Evolutionary conservation across 1,284 basidiomycete genomes (phyloP), one percentile per base, ranked within the genome.

Genomic region (Ustilago nuda): DNA sequence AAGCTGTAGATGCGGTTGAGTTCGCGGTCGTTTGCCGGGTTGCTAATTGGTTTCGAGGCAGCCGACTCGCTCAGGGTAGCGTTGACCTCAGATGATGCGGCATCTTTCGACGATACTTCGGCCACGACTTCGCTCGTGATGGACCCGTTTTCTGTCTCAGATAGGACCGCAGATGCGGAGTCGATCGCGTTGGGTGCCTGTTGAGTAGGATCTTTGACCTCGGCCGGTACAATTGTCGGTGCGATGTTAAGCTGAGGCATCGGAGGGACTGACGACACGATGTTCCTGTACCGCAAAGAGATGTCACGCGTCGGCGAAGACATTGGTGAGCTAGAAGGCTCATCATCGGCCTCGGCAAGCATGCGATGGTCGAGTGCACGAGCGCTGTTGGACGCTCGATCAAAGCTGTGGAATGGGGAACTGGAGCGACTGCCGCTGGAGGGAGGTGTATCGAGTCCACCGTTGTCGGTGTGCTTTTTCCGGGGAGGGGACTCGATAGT

Each of bases 311-410:
- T 74, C 8, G 76, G 76, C 19, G 76, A 78, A 27, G 68, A 63
- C 43, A 78, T 67, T 56, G 76, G 76, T 23, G 76, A 78, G 68
- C 76, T 78, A 30, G 76, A 65, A 8, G 68, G 72, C 51, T 77
- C 75, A 37, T 78, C 71, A 45, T 67, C 63, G 1, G 43, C 53
- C 3, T 52, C 36, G 8, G 48, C 37, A 39, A 52, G 37, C 55
- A 70, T 61, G 7, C 64, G 61, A 48, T 60, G 54, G 33, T 72
- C 63, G 32, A 55, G 57, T n/a, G 61, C 12, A 0, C 61, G 61
- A 23, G 53, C 45, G 19, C n/a, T 43, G 64, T 37, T 56, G 33
- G 56, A 27, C 23, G 54, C 15, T 6, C 64, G 60, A 7, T 69
- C 64, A 19, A 57, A 66, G 57, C 57, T 60, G 43, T 61, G 66